Base-by-base conservation (phyloP, 257 asterid genomes). In the Mentha longifolia region DNA sequence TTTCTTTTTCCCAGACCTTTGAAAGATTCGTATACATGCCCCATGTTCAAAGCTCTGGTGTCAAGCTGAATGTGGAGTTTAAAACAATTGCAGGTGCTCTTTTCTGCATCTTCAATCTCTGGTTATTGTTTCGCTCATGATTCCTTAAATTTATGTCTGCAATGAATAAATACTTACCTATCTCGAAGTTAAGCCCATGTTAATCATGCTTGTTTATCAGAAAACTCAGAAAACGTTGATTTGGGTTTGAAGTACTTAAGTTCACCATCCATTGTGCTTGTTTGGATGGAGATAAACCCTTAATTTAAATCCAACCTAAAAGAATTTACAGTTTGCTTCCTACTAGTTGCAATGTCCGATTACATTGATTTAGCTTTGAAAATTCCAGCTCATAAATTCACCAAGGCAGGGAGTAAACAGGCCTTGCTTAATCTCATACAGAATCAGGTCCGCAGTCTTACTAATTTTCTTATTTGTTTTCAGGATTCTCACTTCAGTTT, bases 51-150 rank as follows among this genome's bases (percentile, higher is more conserved):
- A 86, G 74, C 61, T 86, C 95, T n/a, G 62, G 86, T 37, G 25
- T 74, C 61, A 89, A 75, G 91, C 83, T 92, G n/a, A 95, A 83
- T 62, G 92, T 91, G 79, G 99, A 91, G 74, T 89, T 91, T 79
- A 88, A 80, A 85, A 69, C 46, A 63, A 84, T 95, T 54, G 89
- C 76, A 89, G 98, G 99, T 91, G 81, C 64, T 30, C 57, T 35
- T 71, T 49, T 57, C 33, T 47, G 61, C 62, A 10, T 30, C 74
- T 71, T 45, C 58, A 54, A 20, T 55, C 62, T 33, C 61, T 3
- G 7, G 9, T 70, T 57, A 25, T 30, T 19, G 60, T 61, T 42
- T 67, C 39, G 19, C 58, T 52, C 42, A 43, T 50, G 58, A 47
- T 63, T 73, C 20, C 39, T 50, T 9, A 49, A 51, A 54, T 31